Percentiles rank a stretch among this genome's conserved stretches.
phyloP scores from a whole-genome alignment of 768 basidiomycete species.

The Tephrocybe sp. region DNA sequence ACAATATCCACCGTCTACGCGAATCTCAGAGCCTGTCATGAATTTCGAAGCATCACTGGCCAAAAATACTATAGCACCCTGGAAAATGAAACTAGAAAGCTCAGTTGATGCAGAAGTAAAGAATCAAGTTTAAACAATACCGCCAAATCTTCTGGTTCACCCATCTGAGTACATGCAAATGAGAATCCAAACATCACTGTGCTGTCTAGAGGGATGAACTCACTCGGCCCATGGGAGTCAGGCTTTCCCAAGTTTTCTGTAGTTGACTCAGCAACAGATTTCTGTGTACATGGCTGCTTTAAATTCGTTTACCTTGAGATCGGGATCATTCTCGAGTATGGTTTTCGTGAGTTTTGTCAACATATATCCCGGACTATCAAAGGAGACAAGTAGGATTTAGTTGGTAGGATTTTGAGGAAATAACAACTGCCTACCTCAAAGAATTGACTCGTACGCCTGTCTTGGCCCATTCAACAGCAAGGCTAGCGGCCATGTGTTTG shows the following conservation, averaged over 20 bases:
- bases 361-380: conserved; percentile 86
- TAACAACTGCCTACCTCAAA: conserved; percentile 48
- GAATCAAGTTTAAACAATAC: conserved; percentile 43
- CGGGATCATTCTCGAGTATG: conserved; percentile 70
- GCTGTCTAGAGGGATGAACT: conserved; percentile 22
- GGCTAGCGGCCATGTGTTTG: conserved; percentile 87
- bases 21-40: conserved; percentile 83
- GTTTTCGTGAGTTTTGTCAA: conserved; percentile 84
- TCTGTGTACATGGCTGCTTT: background rate
- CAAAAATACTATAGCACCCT: conserved; percentile 89
- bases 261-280: background rate
- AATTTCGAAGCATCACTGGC: conserved; percentile 88
- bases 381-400: background rate
- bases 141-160: conserved; percentile 88
- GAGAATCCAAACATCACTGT: background rate
- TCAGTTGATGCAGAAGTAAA: background rate
- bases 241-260: conserved; percentile 78
- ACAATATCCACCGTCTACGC: conserved; percentile 90
- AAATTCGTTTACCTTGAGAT: conserved; percentile 59
- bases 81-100: conserved; percentile 12
- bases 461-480: conserved; percentile 96
- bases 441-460: conserved; percentile 84
- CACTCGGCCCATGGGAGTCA: conserved; percentile 87
- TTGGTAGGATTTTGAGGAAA: background rate
- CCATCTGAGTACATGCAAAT: conserved; percentile 51